Evolutionary conservation across 2,329 filamentous ascomycete species (phyloP), one percentile per base, ranked within the genome.

Genomic region (Aspergillus sp.): DNA sequence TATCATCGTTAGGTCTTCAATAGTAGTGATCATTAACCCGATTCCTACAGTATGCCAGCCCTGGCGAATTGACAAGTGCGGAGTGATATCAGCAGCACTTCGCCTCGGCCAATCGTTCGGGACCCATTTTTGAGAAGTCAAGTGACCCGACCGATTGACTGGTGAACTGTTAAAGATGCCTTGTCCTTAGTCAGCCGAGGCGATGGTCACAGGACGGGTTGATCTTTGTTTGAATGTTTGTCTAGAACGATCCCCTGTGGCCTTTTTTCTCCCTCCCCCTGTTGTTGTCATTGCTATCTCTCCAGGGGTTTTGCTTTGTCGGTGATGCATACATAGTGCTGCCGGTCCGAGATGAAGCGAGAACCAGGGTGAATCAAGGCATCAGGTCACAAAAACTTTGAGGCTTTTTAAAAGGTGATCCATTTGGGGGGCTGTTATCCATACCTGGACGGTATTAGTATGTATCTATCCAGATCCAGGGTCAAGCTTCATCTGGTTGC

Each of bases 161-260:
- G 54, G 58, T 49, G 49, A 64, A 63, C 59, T 63, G 60, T 36
- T 58, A 58, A 59, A 55, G n/a, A 49, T 43, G 17, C 51, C 49
- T 38, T 36, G 52, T 28, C 25, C 57, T 68, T 67, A 68, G 62
- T 68, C 65, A 68, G 63, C 65, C 21, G n/a, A n/a, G 10, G 50
- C 56, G 55, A 38, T 63, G 66, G 66, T 68, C 66, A 68, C 66
- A 68, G 66, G 66, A 67, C 65, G 58, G 48, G 66, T 54, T 61
- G 66, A 68, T 67, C 64, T 62, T 63, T 63, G 60, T 63, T 54
- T 59, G 54, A 48, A 62, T 55, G 59, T 60, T 65, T 68, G 66
- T 65, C 66, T 67, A 62, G 63, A 65, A 63, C 62, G 50, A 50
- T 54, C 53, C n/a, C 48, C 36, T 41, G 49, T 36, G 32, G 32